phyloP scores from a whole-genome alignment of 805 yeast species.

The Maudiozyma pseudohumilis region DNA sequence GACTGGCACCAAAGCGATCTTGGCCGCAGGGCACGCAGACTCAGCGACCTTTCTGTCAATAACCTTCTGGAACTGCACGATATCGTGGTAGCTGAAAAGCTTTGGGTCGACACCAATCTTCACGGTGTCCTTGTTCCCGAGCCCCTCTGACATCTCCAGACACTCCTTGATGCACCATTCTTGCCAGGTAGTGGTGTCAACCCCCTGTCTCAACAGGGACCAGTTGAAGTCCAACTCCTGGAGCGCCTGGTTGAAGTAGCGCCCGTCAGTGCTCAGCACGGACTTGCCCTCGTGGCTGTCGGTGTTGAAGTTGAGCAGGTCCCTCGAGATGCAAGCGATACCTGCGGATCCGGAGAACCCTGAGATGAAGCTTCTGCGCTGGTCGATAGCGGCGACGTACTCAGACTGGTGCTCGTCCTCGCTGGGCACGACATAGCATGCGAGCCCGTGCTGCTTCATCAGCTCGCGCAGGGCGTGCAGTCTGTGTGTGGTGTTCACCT shows the following conservation, averaged over 20 bases:
- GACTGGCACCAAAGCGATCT: slow-evolving; percentile 40
- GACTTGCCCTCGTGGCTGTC: slow-evolving; percentile 51
- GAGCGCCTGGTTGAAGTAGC: slow-evolving; percentile 87
- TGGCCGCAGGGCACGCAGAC: slow-evolving; percentile 25
- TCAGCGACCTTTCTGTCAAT: slow-evolving; percentile 12
- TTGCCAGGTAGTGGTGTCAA: slow-evolving; percentile 70
- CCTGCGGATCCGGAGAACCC: slow-evolving; percentile 95
- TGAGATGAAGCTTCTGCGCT: slow-evolving; percentile 70
- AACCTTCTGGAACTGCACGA: slow-evolving; percentile 20
- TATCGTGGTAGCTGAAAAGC: slow-evolving; percentile 43
- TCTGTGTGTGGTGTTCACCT: slow-evolving; percentile 50
- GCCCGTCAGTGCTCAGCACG: slow-evolving; percentile 83
- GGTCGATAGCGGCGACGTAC: slow-evolving; percentile 73
- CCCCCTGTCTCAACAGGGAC: slow-evolving; percentile 73
- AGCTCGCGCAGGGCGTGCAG: slow-evolving; percentile 48
- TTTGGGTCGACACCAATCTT: slow-evolving; percentile 80
- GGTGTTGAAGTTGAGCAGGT: slow-evolving; percentile 31
- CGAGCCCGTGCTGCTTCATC: slow-evolving; percentile 56
- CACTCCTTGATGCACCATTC: slow-evolving; percentile 61
- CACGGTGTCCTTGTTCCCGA: slow-evolving; percentile 29
- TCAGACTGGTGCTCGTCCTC: slow-evolving; percentile 94
- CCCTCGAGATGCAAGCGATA: slow-evolving; percentile 66
- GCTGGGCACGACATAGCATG: slow-evolving; percentile 69
- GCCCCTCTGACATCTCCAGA: slow-evolving; percentile 33
- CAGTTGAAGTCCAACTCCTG: slow-evolving; percentile 73